Evolutionary conservation across 371 early-diverging fungal genomes (phyloP), one percentile per base, ranked within the genome.

Genomic region (Chytridium lagenaria): DNA sequence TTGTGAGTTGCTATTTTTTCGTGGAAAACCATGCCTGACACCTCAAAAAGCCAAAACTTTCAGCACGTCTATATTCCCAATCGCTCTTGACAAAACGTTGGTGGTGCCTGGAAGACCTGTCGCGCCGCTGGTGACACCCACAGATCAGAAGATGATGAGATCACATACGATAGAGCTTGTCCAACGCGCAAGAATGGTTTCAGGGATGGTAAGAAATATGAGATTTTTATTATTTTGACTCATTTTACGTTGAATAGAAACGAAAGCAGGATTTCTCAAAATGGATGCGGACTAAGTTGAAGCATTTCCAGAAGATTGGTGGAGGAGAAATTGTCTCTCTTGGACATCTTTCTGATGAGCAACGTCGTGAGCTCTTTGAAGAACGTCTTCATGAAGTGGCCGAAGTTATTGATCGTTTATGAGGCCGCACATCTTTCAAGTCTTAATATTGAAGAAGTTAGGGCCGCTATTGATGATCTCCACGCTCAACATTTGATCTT

Each of bases 251-350:
- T 28, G 66, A 19, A 12, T 34, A 81, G 77, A 83, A 78, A 65
- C 76, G 83, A 49, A 86, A 86, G 59, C 84, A 84, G 59, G 86
- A 86, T 44, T 80, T 84, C 34, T 50, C 70, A 12, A 81, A 82
- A 50, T 86, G 86, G 86, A 83, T 86, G 83, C 70, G 74, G 28
- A 61, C 76, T 26, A 81, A 81, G 69, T 74, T 82, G 52, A 79
- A 78, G 63, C 70, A 77, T 50, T 80, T 83, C 59, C 80, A 82
- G 69, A 69, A 81, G 73, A 59, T 79, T 26, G 80, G 80, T 12
- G 77, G 70, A 28, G 80, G 81, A 19, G 80, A 84, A 61, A 70
- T 79, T 19, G 78, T 77, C 10, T 50, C 77, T 0, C 37, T 80
- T 16, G 84, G 81, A 1, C 77, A 80, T 57, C 64, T 82, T 23